Evolutionary conservation across 306 rosid species (phyloP).

Genomic region (Sicyos edulis): DNA sequence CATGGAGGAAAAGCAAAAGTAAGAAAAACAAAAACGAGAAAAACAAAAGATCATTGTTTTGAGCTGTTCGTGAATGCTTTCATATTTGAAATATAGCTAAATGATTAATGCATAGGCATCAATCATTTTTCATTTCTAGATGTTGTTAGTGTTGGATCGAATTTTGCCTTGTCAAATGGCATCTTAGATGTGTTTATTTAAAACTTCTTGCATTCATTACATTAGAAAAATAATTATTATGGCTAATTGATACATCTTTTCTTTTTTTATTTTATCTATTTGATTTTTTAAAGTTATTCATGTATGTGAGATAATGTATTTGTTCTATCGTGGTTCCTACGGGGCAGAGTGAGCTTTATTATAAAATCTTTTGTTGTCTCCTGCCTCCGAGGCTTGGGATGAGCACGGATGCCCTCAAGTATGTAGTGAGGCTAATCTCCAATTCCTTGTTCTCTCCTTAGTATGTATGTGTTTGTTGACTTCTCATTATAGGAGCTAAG

Average conservation of each 20-base stretch:
- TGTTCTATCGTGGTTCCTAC: background rate
- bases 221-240: background rate
- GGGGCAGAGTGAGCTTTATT: too few relatives aligned
- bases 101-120: background rate
- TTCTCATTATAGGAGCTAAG: constrained; percentile 6
- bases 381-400: too few relatives aligned
- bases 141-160: background rate
- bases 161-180: constrained; percentile 13
- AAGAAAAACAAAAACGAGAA: too few relatives aligned
- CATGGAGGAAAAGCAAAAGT: too few relatives aligned
- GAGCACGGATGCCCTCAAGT: too few relatives aligned
- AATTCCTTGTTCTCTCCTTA: too few relatives aligned
- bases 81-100: constrained; percentile 1
- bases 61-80: background rate
- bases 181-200: background rate
- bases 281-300: background rate
- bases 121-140: background rate
- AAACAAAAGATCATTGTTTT: too few relatives aligned
- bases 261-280: background rate
- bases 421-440: too few relatives aligned
- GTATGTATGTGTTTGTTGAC: background rate
- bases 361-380: too few relatives aligned
- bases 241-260: background rate
- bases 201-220: constrained; percentile 9
- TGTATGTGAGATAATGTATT: background rate